Evolutionary conservation across 2,329 filamentous ascomycete species (phyloP), one percentile per base, ranked within the genome.

Genomic region (Tolypocladium pustulatum): DNA sequence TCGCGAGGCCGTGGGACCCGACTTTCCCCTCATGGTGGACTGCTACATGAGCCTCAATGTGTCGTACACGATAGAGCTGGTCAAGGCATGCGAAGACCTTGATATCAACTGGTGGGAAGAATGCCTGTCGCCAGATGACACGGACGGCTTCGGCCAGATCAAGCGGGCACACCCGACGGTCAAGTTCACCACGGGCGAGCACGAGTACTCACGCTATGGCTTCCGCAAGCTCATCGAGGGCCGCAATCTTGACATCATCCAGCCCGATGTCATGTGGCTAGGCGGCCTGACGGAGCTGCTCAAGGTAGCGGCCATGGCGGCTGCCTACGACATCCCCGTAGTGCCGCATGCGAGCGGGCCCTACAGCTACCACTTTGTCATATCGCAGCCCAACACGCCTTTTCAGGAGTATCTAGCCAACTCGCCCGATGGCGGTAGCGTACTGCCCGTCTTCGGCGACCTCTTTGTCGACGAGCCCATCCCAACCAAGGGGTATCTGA

Each of bases 101-200:
- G 83, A 93, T 73, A 92, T 97, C 71, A 91, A 96, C 78, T 97
- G 92, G 92, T 96, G 91, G 91, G 92, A 97, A 77, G 92, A 97
- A 78, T 95, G 91, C 64, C 78, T 97, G 62, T 89, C 87, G 36
- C 92, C 92, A 13, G 92, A 97, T 73, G 92, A 97, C 76, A 90
- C 89, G 54, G 92, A 96, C 67, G 92, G 92, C 59, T 95, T 95
- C 67, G 88, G 85, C 64, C 85, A 91, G 71, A 86, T 97, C 76
- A 97, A 97, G 81, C 85, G 87, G 55, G 92, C 92, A 1, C 91
- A 96, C 70, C 92, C 92, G 0, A 88, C 87, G 2, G 80, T 93
- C 74, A 96, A 95, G 74, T 97, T 97, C 78, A 97, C 92, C 22
- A 96, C 92, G 1, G 92, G 92, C 64, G 92, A 97, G 78, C 92